These are phyloP conservation scores for Rhodotorula graminis DNA, from an alignment of 768 basidiomycete species.

Conservation along the genomic window DNA sequence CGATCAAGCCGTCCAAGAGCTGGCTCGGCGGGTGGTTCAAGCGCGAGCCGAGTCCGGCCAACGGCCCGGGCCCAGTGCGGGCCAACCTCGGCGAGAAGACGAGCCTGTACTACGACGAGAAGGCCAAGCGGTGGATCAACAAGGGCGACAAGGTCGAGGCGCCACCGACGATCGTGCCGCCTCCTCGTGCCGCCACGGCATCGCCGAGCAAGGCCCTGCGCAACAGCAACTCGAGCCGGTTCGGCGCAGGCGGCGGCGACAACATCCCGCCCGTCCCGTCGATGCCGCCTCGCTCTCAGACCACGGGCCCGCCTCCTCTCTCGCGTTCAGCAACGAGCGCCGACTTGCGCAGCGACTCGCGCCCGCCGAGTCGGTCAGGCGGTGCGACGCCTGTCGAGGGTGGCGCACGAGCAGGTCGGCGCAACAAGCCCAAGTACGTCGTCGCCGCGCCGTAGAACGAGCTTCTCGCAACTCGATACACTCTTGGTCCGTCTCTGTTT, in stretches of 20 bases:
- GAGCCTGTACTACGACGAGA: constrained; percentile 86
- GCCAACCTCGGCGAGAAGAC: constrained; percentile 90
- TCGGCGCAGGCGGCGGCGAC: constrained; percentile 8
- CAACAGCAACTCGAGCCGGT: constrained; percentile 13
- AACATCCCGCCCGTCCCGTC: constrained; percentile 24
- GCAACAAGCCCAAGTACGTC: not conserved
- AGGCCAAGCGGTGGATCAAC: constrained; percentile 94
- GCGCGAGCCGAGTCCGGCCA: constrained; percentile 57
- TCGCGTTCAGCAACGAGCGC: not conserved
- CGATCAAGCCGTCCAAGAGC: constrained; percentile 47
- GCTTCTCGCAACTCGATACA: too few relatives aligned
- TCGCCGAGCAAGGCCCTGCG: constrained; percentile 29
- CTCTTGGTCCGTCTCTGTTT: too few relatives aligned
- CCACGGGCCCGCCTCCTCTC: not conserved
- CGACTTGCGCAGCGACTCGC: constrained; percentile 1
- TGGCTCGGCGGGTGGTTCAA: constrained; percentile 81
- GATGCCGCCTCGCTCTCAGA: constrained; percentile 16
- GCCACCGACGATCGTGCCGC: constrained; percentile 18
- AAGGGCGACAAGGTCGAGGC: constrained; percentile 60
- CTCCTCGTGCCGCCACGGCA: constrained; percentile 36
- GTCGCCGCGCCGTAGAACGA: not conserved
- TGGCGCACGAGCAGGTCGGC: not conserved
- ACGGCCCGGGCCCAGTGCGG: constrained; percentile 64
- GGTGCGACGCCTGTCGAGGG: not conserved
- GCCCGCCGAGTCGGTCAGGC: not conserved